Base-by-base conservation (phyloP, 495 filamentous ascomycete species). In the Aspergillus bridgeri region DNA sequence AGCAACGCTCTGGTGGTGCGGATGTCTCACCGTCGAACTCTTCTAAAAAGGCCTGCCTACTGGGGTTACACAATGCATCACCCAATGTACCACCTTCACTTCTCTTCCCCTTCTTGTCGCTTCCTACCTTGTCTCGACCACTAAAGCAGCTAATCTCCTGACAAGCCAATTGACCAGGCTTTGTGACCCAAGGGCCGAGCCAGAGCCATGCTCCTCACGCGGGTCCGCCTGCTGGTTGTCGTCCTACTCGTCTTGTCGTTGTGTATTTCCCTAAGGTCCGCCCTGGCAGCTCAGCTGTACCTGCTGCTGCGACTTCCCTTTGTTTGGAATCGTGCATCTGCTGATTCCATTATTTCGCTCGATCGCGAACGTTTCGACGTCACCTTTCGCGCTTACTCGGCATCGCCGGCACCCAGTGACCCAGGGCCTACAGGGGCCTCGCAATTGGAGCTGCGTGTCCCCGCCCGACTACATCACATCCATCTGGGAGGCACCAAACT, bases 271-370 rank as follows among this genome's bases (percentile, higher is more conserved):
- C 38, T 54, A 15, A 18, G n/a, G 1, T 44, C 52, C 19, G 6
- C 52, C 24, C 25, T 54, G 13, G 42, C 52, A 7, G 2, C 18
- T 6, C 52, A 59, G 15, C 25, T 54, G 1, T 53, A 54, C 21
- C 57, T 59, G 1, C 44, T 59, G 17, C 43, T 59, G 17, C 57
- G 51, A 18, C 13, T 59, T 15, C 57, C 57, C 13, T 59, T 53
- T 20, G 29, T 59, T 20, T 59, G 50, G 57, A 29, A 7, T 22
- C 15, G 6, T 3, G 49, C 43, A 1, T 24, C 51, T 7, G 44
- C 23, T 1, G 50, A 54, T 5, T 52, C 57, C 25, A n/a, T 59
- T 20, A 24, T 59, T 20, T 42, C 57, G 1, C 44, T 18, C 6
- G 18, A 59, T 9, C 50, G 50, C n/a, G 57, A 59, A 22, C 23